Evolutionary conservation across 2,329 filamentous ascomycete species (phyloP), one percentile per base, ranked within the genome.

Genomic region (Tolypocladium tundrense): DNA sequence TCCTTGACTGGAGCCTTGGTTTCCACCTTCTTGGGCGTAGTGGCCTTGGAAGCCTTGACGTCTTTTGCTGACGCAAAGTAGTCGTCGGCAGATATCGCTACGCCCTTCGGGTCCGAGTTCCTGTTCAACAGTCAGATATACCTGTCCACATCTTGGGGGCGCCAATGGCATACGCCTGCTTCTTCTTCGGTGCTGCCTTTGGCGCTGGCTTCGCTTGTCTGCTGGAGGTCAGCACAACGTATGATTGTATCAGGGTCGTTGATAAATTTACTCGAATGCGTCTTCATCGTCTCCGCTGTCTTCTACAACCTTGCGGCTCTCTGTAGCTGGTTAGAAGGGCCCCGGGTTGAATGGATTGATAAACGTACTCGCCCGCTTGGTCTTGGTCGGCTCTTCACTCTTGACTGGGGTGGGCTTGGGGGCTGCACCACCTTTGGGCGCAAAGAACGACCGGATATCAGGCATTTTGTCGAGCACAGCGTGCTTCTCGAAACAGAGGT

Each of bases 381-480:
- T 75, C 60, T 78, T 77, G 54, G 72, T 60, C 16, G 77, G 64
- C 55, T 75, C 74, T 58, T 77, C 77, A 45, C 69, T 69, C 66
- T 79, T 78, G 68, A 77, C 79, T 3, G 74, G 64, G 13, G 73
- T 65, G 41, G 77, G 74, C 64, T 81, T 78, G 53, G 78, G 73
- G 19, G 81, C 75, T 51, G 80, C 75, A 62, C 82, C 80, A 55
- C 84, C 83, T 72, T 91, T 91, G 60, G 88, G 85, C 57, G 88
- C 86, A 77, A 97, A 97, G 75, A 97, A 97, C 66, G 81, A 91
- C 68, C 92, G 83, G 68, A 97, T 97, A 73, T 97, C 93, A 62
- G 91, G 85, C 91, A 96, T 96, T 61, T 60, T 61, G 57, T 31
- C 4, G 16, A 21, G 27, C 41, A 6, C 19, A 33, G n/a, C 3